A percentile compares a stretch with the other conserved stretches of the same genome.
phyloP scores from a whole-genome alignment of 176 grass and related monocot genomes.

The Rhynchospora pubera region DNA sequence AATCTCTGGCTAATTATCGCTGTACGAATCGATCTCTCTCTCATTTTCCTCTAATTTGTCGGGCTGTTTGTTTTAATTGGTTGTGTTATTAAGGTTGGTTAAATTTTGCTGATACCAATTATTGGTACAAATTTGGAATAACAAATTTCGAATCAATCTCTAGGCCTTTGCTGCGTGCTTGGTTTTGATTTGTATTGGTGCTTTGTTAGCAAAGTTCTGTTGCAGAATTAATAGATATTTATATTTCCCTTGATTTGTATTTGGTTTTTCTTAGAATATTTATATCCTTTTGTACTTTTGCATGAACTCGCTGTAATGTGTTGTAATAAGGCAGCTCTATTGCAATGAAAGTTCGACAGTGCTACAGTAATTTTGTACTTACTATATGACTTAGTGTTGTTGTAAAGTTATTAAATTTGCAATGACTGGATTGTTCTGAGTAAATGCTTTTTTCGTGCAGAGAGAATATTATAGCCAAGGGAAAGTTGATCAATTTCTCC shows the following conservation, averaged over 20 bases:
- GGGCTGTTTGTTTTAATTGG: neutral
- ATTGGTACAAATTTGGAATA: too few relatives aligned
- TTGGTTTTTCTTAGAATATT: neutral
- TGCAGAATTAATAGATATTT: neutral
- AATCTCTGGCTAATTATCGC: slow-evolving; percentile 93
- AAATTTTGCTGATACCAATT: neutral
- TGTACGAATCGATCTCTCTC: slow-evolving; percentile 28
- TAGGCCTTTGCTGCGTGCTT: neutral
- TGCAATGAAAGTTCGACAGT: neutral
- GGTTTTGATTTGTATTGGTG: neutral
- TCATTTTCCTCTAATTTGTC: neutral
- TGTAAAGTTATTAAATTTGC: slow-evolving; percentile 3
- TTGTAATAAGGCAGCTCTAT: neutral
- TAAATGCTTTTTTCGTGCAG: slow-evolving; percentile 34
- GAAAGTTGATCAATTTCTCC: slow-evolving; percentile 75
- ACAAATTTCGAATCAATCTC: too few relatives aligned
- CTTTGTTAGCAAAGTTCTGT: neutral
- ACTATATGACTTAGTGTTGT: neutral
- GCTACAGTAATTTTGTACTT: neutral
- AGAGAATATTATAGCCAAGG: slow-evolving; percentile 98
- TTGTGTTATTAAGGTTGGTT: neutral
- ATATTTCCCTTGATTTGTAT: neutral
- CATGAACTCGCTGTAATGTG: neutral
- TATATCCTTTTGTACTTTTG: neutral
- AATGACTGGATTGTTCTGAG: slow-evolving; percentile 8